Evolutionary conservation across 768 basidiomycete genomes (phyloP), one percentile per base, ranked within the genome.

Genomic region (Pulveroboletus sp.): DNA sequence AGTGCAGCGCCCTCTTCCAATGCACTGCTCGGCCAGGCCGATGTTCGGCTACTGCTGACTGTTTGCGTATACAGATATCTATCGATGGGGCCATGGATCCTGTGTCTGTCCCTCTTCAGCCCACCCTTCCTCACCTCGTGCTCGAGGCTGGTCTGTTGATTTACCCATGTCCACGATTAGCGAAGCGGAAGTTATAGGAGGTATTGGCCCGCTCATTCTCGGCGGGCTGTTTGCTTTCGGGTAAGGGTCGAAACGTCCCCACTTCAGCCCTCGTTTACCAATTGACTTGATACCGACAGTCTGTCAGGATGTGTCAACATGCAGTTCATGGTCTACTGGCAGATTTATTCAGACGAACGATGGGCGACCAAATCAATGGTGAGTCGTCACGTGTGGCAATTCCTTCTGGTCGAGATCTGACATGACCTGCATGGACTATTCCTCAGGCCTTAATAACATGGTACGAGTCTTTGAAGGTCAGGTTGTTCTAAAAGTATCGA

Each of bases 281-380:
- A 6, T 33, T 17, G 5, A 3, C n/a, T 24, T 9, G 17, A 41
- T 28, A 31, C 36, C 31, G 12, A 17, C 41, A 63, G 61, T 39
- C 54, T 64, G 32, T 64, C 62, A 3, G 62, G 62, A 49, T 65
- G 62, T 32, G 46, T 62, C 36, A 57, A 40, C 27, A 55, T 64
- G 61, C 62, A 65, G 50, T 65, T 59, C 33, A 32, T 63, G 11
- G 39, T 63, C 40, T 65, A 63, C 48, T 65, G 47, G 52, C 57
- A 59, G 31, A 3, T 40, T 14, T 57, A 57, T 32, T 15, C 61
- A 1, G 9, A 8, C 2, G 62, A 64, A 10, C 35, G 38, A 33
- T 60, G 57, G 63, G 39, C 21, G 14, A 60, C 49, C 30, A 60
- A 54, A 40, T 41, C 26, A 1, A 30, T 64, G 39, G 63, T 65